Conservation (phyloP, 768 basidiomycete species). For the Amylocystis lapponica region DNA sequence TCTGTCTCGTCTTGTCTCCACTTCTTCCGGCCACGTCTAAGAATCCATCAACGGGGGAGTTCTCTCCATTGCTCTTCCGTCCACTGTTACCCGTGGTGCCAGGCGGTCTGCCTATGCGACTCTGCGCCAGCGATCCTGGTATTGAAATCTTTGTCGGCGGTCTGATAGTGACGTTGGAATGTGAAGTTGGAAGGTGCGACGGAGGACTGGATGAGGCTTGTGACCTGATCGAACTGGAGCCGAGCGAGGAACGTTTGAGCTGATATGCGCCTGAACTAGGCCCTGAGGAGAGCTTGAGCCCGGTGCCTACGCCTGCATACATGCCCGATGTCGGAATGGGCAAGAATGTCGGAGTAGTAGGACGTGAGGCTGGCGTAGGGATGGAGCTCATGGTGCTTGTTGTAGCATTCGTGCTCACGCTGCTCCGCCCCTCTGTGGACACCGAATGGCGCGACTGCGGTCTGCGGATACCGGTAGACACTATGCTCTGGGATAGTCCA, state of each 20-base stretch:
- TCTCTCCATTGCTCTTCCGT: slow-evolving; percentile 21
- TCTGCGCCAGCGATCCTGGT: slow-evolving; percentile 20
- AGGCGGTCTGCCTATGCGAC: slow-evolving; percentile 26
- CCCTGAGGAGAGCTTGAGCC: slow-evolving; percentile 57
- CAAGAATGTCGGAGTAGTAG: slow-evolving; percentile 70
- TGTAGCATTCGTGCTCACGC: slow-evolving; percentile 46
- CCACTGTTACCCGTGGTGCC: slow-evolving; percentile 11
- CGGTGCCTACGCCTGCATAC: slow-evolving; percentile 35
- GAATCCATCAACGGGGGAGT: slow-evolving; percentile 8
- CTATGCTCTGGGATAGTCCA: slow-evolving; percentile 35
- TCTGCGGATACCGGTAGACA: slow-evolving; percentile 45
- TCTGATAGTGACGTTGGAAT: slow-evolving; percentile 23
- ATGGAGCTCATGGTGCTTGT: slow-evolving; percentile 58
- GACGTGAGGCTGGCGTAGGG: slow-evolving; percentile 62
- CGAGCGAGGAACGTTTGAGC: slow-evolving; percentile 59
- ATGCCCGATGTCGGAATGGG: slow-evolving; percentile 57
- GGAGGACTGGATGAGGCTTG: slow-evolving; percentile 11
- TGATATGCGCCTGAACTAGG: slow-evolving; percentile 37
- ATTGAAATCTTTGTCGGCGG: slow-evolving; percentile 18
- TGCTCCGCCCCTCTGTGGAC: slow-evolving; percentile 38
- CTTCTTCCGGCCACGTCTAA: slow-evolving; percentile 2
- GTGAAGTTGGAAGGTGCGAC: slow-evolving; percentile 8
- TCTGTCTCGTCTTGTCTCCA: slow-evolving; percentile 18
- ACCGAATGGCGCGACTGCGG: slow-evolving; percentile 73
- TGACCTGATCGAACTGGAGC: slow-evolving; percentile 35